Percentiles rank a stretch among this genome's conserved stretches.
Evolutionary conservation across 2,329 filamentous ascomycete genomes (phyloP).

Genomic region (Simplicillium aogashimaense): DNA sequence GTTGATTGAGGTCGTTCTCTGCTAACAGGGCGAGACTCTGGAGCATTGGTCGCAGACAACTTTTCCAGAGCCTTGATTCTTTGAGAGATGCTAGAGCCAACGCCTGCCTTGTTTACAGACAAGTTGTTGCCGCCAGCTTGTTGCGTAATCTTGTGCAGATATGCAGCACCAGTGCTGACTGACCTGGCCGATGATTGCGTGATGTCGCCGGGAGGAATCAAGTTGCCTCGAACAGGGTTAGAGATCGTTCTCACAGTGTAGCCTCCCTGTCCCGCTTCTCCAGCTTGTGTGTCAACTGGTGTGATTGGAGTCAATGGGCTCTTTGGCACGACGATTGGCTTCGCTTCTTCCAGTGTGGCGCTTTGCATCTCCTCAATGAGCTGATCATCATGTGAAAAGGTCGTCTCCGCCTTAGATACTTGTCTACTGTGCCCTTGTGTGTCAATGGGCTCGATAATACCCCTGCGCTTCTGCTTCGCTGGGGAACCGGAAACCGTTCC

Average conservation of each 20-base stretch:
- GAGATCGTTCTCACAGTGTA: conserved; percentile 37
- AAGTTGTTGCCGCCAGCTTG: conserved; percentile 39
- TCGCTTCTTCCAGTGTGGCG: conserved; percentile 75
- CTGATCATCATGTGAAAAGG: conserved; percentile 62
- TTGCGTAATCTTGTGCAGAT: conserved; percentile 42
- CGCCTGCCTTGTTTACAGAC: conserved; percentile 54
- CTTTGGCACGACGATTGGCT: conserved; percentile 67
- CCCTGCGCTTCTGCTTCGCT: conserved; percentile 22
- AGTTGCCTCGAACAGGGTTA: conserved; percentile 30
- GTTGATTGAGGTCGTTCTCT: conserved; percentile 38
- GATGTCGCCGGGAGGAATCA: conserved; percentile 34
- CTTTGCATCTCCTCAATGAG: conserved; percentile 79
- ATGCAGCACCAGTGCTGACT: conserved; percentile 47
- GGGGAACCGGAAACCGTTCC: conserved; percentile 17
- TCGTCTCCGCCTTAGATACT: conserved; percentile 26
- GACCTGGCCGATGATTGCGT: conserved; percentile 38
- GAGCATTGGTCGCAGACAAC: conserved; percentile 37
- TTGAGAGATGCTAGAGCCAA: conserved; percentile 86
- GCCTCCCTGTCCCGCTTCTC: not conserved
- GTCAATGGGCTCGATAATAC: conserved; percentile 42
- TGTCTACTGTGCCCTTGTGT: conserved; percentile 21
- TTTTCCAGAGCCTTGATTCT: conserved; percentile 90
- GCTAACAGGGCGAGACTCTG: conserved; percentile 14
- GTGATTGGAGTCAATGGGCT: conserved; percentile 36
- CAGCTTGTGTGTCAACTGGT: conserved; percentile 1